Base-by-base conservation (phyloP, 768 basidiomycete genomes). In the Asterophora parasitica region DNA sequence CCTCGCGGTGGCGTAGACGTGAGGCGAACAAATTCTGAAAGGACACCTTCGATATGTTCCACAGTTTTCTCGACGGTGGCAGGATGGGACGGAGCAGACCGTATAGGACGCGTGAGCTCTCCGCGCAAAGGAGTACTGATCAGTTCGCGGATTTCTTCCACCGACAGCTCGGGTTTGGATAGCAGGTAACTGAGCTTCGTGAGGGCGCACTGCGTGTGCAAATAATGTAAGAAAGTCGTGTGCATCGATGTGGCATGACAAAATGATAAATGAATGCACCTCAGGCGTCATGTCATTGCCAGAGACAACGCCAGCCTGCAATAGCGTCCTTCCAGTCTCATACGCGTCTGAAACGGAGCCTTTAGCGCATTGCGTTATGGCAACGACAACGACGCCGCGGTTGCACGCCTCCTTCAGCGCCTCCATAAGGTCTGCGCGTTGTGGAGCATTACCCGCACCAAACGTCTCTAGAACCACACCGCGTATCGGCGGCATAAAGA, bases 231-330 rank as follows among this genome's bases (percentile, higher is more conserved):
- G 36, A 33, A 33, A 47, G 27, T 32, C 17, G n/a, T 17, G 16
- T 19, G 33, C 26, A 12, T n/a, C 7, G 20, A 7, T 26, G 32
- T 9, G 7, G 26, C 48, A 45, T 19, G 16, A 23, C 10, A 39
- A 26, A 15, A 50, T n/a, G n/a, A n/a, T n/a, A n/a, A n/a, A n/a
- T n/a, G n/a, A n/a, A n/a, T 59, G 5, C 50, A 89, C 90, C 79
- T 95, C 92, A n/a, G 92, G 89, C 1, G 93, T 96, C 92, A 95
- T 94, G 63, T 96, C 93, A 20, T 80, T 81, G 5, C 92, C 92
- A 0, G 88, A 76, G 10, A 93, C 78, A 15, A 94, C 84, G 0
- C 92, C 92, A n/a, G 71, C 76, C 39, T 80, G 74, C 28, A 82
- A 68, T 16, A 93, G 70, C 2, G 78, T 76, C 54, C 83, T 72